Conservation (phyloP, 495 filamentous ascomycete species). For the Penicillium taxi region DNA sequence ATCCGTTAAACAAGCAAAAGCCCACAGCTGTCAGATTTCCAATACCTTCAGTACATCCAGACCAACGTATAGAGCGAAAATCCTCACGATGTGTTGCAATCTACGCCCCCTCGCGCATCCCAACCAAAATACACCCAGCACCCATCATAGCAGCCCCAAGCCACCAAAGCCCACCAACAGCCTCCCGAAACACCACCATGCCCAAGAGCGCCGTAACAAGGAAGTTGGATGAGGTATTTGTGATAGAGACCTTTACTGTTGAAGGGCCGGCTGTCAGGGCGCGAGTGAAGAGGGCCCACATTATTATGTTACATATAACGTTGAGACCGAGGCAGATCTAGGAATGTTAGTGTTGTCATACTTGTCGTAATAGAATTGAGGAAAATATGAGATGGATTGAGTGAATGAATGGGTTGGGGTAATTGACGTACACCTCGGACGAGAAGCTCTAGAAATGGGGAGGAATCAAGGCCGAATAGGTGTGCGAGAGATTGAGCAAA, state of each 20-base stretch:
- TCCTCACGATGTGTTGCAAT: no score
- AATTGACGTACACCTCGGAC: conserved; percentile 58
- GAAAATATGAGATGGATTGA: neutral
- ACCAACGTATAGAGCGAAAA: no score
- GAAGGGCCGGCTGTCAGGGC: conserved; percentile 76
- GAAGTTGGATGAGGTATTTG: conserved; percentile 93
- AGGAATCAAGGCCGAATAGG: conserved; percentile 42
- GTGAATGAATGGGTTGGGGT: neutral
- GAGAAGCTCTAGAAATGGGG: conserved; percentile 54
- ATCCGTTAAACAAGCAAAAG: no score
- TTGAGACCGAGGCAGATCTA: conserved; percentile 85
- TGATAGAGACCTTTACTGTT: conserved; percentile 83
- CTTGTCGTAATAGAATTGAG: neutral
- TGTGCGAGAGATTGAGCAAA: conserved; percentile 58
- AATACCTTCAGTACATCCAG: no score
- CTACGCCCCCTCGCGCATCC: conserved; percentile 60
- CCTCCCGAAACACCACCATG: conserved; percentile 62
- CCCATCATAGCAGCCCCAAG: conserved; percentile 76
- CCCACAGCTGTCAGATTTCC: no score
- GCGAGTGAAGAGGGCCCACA: conserved; percentile 84
- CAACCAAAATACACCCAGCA: conserved; percentile 85
- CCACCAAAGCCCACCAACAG: conserved; percentile 77
- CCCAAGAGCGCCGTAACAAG: conserved; percentile 83
- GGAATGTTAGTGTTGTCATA: neutral
- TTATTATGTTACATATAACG: conserved; percentile 80